phyloP scores from a whole-genome alignment of 352 stramenopile genomes.

The Hyaloperonospora arabidopsidis region DNA sequence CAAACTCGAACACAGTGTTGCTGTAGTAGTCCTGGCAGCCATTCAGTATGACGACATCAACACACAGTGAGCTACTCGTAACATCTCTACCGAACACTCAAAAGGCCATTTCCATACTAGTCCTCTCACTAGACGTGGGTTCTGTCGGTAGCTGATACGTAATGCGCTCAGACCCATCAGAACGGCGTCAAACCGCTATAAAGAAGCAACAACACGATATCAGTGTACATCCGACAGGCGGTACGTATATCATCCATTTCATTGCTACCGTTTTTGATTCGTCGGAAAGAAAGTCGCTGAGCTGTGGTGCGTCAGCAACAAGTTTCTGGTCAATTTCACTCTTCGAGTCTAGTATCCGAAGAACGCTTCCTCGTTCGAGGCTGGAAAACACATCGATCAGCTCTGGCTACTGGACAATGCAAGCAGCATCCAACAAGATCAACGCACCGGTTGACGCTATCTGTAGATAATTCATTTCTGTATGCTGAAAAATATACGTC shows the following conservation, averaged over 20 bases:
- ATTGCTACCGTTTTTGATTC: slow-evolving; percentile 39
- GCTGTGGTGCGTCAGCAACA: slow-evolving; percentile 51
- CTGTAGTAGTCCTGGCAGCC: slow-evolving; percentile 82
- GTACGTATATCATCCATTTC: neutral
- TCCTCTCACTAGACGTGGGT: slow-evolving; percentile 68
- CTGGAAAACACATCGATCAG: slow-evolving; percentile 18
- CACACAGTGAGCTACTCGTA: slow-evolving; percentile 1
- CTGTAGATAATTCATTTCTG: slow-evolving; percentile 56
- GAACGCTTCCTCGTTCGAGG: slow-evolving; percentile 71
- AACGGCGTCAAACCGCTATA: slow-evolving; percentile 62
- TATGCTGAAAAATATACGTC: slow-evolving; percentile 54
- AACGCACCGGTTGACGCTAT: slow-evolving; percentile 66
- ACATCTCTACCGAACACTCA: neutral
- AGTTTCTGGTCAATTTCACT: slow-evolving; percentile 59
- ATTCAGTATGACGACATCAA: slow-evolving; percentile 2
- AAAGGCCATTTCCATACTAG: slow-evolving; percentile 34
- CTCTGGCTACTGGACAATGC: neutral
- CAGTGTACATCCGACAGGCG: slow-evolving; percentile 5
- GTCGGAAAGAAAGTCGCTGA: slow-evolving; percentile 57
- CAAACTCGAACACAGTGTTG: slow-evolving; percentile 85
- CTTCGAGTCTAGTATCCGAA: slow-evolving; percentile 85
- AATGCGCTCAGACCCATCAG: slow-evolving; percentile 52
- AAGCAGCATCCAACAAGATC: neutral
- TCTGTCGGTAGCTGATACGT: slow-evolving; percentile 51
- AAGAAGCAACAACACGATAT: slow-evolving; percentile 2